These are phyloP conservation scores for Fusarium musae DNA, from an alignment of 2,329 filamentous ascomycete genomes.

Conservation along the genomic window DNA sequence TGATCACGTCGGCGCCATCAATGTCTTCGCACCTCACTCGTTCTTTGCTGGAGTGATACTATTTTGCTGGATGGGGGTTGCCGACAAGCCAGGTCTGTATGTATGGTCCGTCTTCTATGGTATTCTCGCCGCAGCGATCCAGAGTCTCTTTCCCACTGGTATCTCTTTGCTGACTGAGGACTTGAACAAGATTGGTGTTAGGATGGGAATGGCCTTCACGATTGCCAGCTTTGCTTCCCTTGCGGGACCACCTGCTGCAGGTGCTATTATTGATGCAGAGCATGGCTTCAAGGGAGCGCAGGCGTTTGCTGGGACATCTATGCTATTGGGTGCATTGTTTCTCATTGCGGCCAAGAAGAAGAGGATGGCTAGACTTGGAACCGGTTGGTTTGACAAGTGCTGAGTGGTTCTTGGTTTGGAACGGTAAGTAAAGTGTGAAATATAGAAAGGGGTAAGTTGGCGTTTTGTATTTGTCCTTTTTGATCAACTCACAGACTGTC, in stretches of 20 bases:
- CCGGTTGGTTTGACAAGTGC: constrained; percentile 55
- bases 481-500: background rate
- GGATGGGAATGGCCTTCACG: constrained; percentile 69
- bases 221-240: constrained; percentile 65
- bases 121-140: constrained; percentile 68
- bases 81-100: constrained; percentile 63
- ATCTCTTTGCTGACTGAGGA: constrained; percentile 66
- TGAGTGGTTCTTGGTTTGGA: constrained; percentile 11
- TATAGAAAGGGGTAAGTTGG: background rate
- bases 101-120: constrained; percentile 72
- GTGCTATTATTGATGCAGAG: constrained; percentile 57
- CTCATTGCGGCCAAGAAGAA: constrained; percentile 53
- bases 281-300: constrained; percentile 62
- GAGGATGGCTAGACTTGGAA: constrained; percentile 51
- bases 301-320: constrained; percentile 56
- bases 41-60: constrained; percentile 56
- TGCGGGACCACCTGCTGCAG: constrained; percentile 63
- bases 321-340: constrained; percentile 56
- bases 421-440: background rate
- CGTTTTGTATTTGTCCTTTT: background rate
- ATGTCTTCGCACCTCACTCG: constrained; percentile 64
- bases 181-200: constrained; percentile 61
- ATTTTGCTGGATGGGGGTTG: constrained; percentile 70
- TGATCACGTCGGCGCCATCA: constrained; percentile 68
- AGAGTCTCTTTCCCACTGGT: constrained; percentile 71